Base-by-base conservation (phyloP, 768 basidiomycete species). In the Lentinus tigrinus region DNA sequence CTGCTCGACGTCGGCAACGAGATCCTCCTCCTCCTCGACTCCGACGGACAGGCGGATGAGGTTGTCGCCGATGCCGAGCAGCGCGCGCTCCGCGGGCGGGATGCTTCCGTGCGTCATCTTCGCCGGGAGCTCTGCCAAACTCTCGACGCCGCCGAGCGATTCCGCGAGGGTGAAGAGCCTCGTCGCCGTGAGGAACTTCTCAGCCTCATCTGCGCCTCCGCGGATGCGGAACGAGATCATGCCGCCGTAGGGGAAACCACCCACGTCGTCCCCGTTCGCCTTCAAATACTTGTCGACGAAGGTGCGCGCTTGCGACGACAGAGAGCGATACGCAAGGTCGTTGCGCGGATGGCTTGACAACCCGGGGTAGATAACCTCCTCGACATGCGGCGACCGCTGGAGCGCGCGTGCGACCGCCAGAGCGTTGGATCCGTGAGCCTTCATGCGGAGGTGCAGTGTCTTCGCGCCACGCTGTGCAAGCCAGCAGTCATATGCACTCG, bases 111-210 rank as follows among this genome's bases (percentile, higher is more conserved):
- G 95, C 8, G 93, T 96, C 95, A 97, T 97, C 73, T 78, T 76
- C 43, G 87, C 85, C 0, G 95, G 95, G 44, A 90, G 79, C 71
- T 98, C 95, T 0, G 91, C 90, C 34, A 98, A 74, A 70, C 86
- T 89, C 80, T 98, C 96, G 5, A 97, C 92, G 0, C 95, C 96
- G 1, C 96, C 96, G 4, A 98, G 74, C 24, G 84, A 87, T 80
- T 95, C 95, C 0, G 95, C 95, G 13, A 98, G 78, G 24, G 86
- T 80, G 67, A 95, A 94, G 34, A 95, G 68, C 26, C 82, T 72
- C 4, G 85, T 78, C 0, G 81, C 70, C 0, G 81, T 83, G 55
- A 95, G 69, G 75, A 97, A 95, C 58, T 66, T 75, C 50, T 87
- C 81, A 2, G 91, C 88, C 61, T 81, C 78, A 46, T 58, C 67